A percentile compares a stretch with the other conserved stretches of the same genome.
phyloP scores from a whole-genome alignment of 345 rosid species.

The Bruguiera sexangula region DNA sequence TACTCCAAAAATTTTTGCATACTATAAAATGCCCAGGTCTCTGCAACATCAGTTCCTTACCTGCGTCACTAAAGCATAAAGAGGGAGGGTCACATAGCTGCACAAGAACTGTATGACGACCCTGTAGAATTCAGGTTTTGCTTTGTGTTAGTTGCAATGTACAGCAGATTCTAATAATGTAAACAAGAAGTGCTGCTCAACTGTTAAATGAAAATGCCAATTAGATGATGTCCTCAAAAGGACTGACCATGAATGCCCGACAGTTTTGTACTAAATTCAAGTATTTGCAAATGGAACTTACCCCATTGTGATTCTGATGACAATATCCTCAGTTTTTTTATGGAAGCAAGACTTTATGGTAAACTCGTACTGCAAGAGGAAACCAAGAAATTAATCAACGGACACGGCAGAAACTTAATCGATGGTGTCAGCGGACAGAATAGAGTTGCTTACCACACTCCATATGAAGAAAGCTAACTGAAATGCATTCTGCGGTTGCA shows the following conservation, averaged over 20 bases:
- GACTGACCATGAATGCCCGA: neutral
- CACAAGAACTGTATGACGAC: slow-evolving; percentile 69
- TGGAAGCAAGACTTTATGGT: slow-evolving; percentile 58
- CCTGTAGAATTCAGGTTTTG: slow-evolving; percentile 38
- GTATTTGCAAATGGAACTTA: slow-evolving; percentile 23
- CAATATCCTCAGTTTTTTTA: slow-evolving; percentile 38
- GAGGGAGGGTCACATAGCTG: slow-evolving; percentile 93
- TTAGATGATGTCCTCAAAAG: too few relatives aligned
- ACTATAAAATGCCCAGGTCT: too few relatives aligned
- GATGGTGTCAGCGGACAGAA: neutral
- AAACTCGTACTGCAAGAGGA: slow-evolving; percentile 56
- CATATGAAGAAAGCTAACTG: slow-evolving; percentile 81
- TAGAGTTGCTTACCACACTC: slow-evolving; percentile 53
- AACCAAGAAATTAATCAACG: neutral
- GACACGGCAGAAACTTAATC: neutral
- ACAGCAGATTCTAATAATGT: neutral
- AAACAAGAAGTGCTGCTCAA: too few relatives aligned
- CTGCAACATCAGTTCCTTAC: neutral
- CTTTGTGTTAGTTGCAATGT: too few relatives aligned
- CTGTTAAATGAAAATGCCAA: too few relatives aligned
- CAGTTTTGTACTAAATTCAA: neutral
- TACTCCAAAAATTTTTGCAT: neutral
- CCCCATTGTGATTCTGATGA: slow-evolving; percentile 81
- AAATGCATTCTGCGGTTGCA: slow-evolving; percentile 68
- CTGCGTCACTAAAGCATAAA: slow-evolving; percentile 90